Evolutionary conservation across 345 rosid genomes (phyloP), one percentile per base, ranked within the genome.

Genomic region (Salix exigua): DNA sequence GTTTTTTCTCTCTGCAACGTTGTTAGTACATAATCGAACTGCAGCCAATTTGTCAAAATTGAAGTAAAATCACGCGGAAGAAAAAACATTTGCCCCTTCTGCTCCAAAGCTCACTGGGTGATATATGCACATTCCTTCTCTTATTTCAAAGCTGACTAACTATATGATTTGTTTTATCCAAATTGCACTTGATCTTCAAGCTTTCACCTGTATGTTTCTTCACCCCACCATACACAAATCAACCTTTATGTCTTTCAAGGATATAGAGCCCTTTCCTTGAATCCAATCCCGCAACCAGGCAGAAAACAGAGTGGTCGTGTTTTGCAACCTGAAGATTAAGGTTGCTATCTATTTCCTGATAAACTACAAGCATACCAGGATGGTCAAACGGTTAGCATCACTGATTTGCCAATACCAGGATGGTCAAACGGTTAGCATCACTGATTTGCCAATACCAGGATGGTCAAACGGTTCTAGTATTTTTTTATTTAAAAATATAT

Each of bases 61-160:
- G 46, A 40, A 40, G 13, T 40, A 40, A 40, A 40, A 40, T 9
- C 12, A 40, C 46, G 12, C 46, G 13, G 46, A 40, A 40, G 46
- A 40, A 81, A 89, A 93, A 79, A 86, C 85, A 80, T 90, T 66
- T 75, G 0, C 62, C 98, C 98, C 31, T 78, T 40, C 86, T 37
- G 93, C 94, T 65, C 86, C 87, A 28, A 95, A 95, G 86, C 97
- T 95, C 78, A 91, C 85, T 2, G 89, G 93, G 84, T 91, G 86
- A 80, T 93, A 95, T 25, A 80, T 68, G 31, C 87, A 75, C 9
- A 85, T 23, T 37, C 92, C 99, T n/a, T 86, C 74, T 3, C 31
- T 77, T 84, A 91, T 40, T 18, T 4, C 44, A 73, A 89, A 93
- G 84, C 99, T 95, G 40, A 86, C 85, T 50, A 83, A 89, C 31